Conservation (phyloP, 169 alveolate genomes). For the Plasmodium falciparum region DNA sequence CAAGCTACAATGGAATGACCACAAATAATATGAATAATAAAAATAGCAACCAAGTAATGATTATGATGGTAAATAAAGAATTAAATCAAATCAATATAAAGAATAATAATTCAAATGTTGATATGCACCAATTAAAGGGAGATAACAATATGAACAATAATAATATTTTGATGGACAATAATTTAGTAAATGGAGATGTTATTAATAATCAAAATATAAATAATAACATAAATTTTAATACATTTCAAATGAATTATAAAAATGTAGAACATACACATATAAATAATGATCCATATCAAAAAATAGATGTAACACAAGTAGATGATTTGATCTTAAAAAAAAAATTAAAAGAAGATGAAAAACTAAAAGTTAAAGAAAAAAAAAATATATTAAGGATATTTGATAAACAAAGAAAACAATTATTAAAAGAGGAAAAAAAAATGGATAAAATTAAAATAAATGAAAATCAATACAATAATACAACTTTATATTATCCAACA, state of each 20-base stretch:
- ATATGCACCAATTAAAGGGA: too few relatives aligned
- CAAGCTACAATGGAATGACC: too few relatives aligned
- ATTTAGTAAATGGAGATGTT: background rate
- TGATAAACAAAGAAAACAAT: conserved; percentile 38
- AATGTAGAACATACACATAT: background rate
- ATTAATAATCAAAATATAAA: background rate
- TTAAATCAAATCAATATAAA: too few relatives aligned
- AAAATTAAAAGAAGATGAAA: conserved; percentile 54
- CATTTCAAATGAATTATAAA: background rate
- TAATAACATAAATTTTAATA: background rate
- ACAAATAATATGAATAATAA: too few relatives aligned
- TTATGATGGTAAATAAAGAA: too few relatives aligned
- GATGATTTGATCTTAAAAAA: conserved; percentile 38
- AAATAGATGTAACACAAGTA: background rate
- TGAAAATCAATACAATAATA: background rate
- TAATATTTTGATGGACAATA: too few relatives aligned
- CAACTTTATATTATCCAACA: conserved; percentile 1
- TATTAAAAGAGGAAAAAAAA: conserved; percentile 41
- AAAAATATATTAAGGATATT: conserved; percentile 32
- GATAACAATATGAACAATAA: too few relatives aligned
- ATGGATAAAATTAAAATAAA: conserved; percentile 60
- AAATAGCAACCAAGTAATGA: too few relatives aligned
- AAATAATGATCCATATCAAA: conserved; percentile 2
- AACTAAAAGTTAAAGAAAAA: conserved; percentile 64
- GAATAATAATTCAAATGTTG: too few relatives aligned